A percentile compares a stretch with the other conserved stretches of the same genome.
These are phyloP conservation scores for Mycena chlorophos DNA, from an alignment of 768 basidiomycete species.

Conservation along the genomic window DNA sequence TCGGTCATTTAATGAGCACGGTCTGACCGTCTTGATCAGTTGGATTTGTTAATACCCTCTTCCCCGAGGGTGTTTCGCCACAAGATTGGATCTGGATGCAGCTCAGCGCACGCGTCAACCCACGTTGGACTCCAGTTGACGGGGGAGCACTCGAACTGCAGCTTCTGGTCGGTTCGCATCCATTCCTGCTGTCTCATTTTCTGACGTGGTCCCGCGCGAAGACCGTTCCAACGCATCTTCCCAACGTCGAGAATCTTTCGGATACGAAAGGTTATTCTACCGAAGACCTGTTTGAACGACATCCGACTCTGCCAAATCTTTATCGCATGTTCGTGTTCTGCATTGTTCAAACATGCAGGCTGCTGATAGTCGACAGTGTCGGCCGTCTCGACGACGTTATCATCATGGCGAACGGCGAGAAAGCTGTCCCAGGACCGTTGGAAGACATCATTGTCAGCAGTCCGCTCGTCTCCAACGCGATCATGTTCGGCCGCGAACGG, in stretches of 20 bases:
- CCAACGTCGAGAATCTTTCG: constrained; percentile 34
- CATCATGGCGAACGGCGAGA: constrained; percentile 28
- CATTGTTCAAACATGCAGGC: too few relatives aligned
- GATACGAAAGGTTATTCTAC: constrained; percentile 27
- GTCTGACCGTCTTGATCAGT: neutral
- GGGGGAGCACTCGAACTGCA: constrained; percentile 40
- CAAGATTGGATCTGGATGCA: constrained; percentile 34
- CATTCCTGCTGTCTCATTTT: neutral
- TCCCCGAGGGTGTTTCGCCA: constrained; percentile 18
- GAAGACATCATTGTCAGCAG: constrained; percentile 15
- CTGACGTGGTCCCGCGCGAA: constrained; percentile 17
- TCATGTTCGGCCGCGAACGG: neutral
- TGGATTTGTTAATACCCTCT: constrained; percentile 22
- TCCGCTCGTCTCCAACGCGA: constrained; percentile 11
- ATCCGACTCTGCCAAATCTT: constrained; percentile 29
- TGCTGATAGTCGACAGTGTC: too few relatives aligned
- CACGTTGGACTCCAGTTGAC: constrained; percentile 37
- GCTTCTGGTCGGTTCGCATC: constrained; percentile 29
- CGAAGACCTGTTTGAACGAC: constrained; percentile 29
- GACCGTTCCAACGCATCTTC: constrained; percentile 24
- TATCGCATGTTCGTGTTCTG: constrained; percentile 28
- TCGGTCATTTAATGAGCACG: neutral
- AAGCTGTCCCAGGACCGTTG: constrained; percentile 28
- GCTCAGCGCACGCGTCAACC: constrained; percentile 24
- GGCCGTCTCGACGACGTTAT: constrained; percentile 30